Percentiles rank a stretch among this genome's conserved stretches.
Conservation (phyloP, 1,139 yeast species). For the Pichia kudriavzevii region DNA sequence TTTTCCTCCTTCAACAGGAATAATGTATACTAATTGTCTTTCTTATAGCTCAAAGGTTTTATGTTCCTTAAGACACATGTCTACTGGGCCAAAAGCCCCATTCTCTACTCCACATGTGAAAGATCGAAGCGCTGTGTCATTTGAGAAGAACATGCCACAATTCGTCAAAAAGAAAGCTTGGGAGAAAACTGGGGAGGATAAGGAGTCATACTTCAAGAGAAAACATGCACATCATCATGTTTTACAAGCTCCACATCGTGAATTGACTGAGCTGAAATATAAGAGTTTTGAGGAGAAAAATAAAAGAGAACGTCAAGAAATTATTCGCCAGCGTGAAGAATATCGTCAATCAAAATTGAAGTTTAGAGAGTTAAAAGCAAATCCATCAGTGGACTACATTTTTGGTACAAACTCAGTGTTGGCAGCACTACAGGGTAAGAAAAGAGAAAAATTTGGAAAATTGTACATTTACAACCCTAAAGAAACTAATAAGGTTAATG, state of each 20-base stretch:
- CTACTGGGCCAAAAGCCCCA: slow-evolving; percentile 22
- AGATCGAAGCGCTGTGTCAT: slow-evolving; percentile 17
- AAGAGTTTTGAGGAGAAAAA: slow-evolving; percentile 9
- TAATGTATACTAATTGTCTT: no score
- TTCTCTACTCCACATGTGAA: slow-evolving; percentile 12
- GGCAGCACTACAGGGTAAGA: slow-evolving; percentile 56
- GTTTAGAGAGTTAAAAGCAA: slow-evolving; percentile 14
- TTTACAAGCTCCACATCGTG: slow-evolving; percentile 25
- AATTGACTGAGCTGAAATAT: slow-evolving; percentile 7
- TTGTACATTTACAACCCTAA: slow-evolving; percentile 42
- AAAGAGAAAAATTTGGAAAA: slow-evolving; percentile 46
- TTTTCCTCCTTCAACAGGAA: no score
- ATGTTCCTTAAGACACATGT: slow-evolving; percentile 1
- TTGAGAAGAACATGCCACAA: slow-evolving; percentile 40
- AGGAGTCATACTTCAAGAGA: slow-evolving; percentile 46
- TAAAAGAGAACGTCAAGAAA: slow-evolving; percentile 6
- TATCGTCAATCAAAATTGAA: slow-evolving; percentile 7
- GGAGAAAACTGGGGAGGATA: slow-evolving; percentile 46
- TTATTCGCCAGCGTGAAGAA: slow-evolving; percentile 3
- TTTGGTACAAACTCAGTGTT: slow-evolving; percentile 73
- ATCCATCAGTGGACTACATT: slow-evolving; percentile 57
- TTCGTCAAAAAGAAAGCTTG: slow-evolving; percentile 42
- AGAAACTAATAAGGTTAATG: slow-evolving; percentile 24
- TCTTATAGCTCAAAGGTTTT: no score
- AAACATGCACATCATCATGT: slow-evolving; percentile 58